Base-by-base conservation (phyloP, 768 basidiomycete species). In the Hirschioporus abietinus region DNA sequence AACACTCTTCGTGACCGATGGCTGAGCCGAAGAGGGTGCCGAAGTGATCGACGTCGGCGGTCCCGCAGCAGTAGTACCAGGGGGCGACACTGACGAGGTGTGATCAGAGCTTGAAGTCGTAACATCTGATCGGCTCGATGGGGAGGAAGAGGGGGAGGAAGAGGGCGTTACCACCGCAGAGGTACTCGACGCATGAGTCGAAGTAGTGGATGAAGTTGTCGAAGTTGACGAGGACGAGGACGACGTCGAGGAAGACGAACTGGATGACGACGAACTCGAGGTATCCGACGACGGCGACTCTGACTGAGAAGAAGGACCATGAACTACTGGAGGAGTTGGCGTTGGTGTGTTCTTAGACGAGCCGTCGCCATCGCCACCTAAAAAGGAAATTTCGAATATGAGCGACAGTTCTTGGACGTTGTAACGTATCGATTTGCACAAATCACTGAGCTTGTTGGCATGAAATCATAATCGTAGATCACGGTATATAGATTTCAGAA, bases 131-230 rank as follows among this genome's bases (percentile, higher is more conserved):
- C 66, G 18, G 18, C 69, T 24, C 9, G 72, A 60, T 3, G 66
- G 61, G 17, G 68, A 61, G 34, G 66, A 23, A 35, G 63, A 62
- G 23, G 66, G 52, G 12, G 65, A 59, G 10, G 62, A 1, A n/a
- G 67, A 63, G 6, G 70, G 34, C 17, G 65, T 24, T 3, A 72
- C 58, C 15, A 59, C 57, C 15, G 65, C 26, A 18, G 73, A 23
- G 36, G 42, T 65, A 35, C 60, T 63, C 18, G 67, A 23, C 24
- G 63, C 18, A 18, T 70, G 27, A 1, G 63, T 57, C 18, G 57
- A 58, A 18, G 60, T 64, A 17, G 70, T 36, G n/a, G 69, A 66
- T 23, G 65, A 61, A 8, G 57, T 25, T 34, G 65, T 58, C 6
- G 71, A 63, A 10, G 66, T 58, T 15, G 62, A 30, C n/a, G 68